Conservation (phyloP, 768 basidiomycete genomes). For the Hydnomerulius pinastri region DNA sequence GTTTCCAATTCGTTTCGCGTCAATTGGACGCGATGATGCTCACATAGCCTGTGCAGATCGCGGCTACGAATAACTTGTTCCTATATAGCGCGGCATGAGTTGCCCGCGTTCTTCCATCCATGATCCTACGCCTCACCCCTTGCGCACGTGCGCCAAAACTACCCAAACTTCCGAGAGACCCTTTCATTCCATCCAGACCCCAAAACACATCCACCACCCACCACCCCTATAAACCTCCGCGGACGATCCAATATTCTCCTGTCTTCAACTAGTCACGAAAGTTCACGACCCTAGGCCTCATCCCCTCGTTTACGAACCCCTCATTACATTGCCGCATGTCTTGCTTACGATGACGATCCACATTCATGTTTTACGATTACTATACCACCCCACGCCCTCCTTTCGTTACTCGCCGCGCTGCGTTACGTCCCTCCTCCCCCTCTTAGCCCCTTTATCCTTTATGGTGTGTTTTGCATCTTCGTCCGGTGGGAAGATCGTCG, state of each 20-base stretch:
- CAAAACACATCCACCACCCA: constrained; percentile 13
- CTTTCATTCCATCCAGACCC: constrained; percentile 10
- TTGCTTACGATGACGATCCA: constrained; percentile 33
- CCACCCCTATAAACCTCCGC: constrained; percentile 21
- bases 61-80: constrained; percentile 65
- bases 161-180: constrained; percentile 6
- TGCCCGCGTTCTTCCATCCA: constrained; percentile 1
- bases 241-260: constrained; percentile 28
- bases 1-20: constrained; percentile 31
- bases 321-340: constrained; percentile 23
- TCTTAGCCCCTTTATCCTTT: constrained; percentile 28
- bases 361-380: constrained; percentile 28
- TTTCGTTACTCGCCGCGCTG: constrained; percentile 27
- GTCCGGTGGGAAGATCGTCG: constrained; percentile 18
- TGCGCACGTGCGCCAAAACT: constrained; percentile 14
- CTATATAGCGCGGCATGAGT: constrained; percentile 42
- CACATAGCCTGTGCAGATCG: constrained; percentile 66
- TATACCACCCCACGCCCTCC: constrained; percentile 22
- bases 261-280: constrained; percentile 23
- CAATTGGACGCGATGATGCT: neutral
- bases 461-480: constrained; percentile 20
- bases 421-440: constrained; percentile 19
- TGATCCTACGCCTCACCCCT: neutral
- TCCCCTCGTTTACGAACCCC: constrained; percentile 11
- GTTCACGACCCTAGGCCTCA: constrained; percentile 22